These are phyloP conservation scores for Aspergillus sp. DNA, from an alignment of 2,329 filamentous ascomycete species.

Conservation along the genomic window DNA sequence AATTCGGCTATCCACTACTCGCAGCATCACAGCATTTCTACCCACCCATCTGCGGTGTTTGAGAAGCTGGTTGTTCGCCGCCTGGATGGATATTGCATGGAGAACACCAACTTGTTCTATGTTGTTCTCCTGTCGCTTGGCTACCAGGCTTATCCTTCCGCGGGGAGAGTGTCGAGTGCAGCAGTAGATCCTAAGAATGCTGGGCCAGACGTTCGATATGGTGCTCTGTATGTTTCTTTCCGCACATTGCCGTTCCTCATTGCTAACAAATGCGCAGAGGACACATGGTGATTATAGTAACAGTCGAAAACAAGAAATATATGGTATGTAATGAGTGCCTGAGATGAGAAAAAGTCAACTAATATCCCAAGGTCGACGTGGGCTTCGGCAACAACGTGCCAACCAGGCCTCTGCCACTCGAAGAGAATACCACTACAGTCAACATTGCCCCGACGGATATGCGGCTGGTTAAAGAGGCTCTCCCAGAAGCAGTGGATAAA, in stretches of 20 bases:
- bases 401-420: constrained; percentile 57
- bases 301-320: constrained; percentile 49
- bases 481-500: constrained; percentile 45
- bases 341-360: not conserved
- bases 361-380: constrained; percentile 52
- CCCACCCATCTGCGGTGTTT: constrained; percentile 52
- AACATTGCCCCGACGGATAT: constrained; percentile 57
- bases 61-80: constrained; percentile 53
- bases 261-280: constrained; percentile 27
- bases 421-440: constrained; percentile 38
- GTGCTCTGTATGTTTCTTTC: constrained; percentile 44
- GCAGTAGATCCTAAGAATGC: constrained; percentile 25
- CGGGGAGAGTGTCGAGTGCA: constrained; percentile 48
- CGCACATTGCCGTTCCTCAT: not conserved
- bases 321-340: constrained; percentile 27
- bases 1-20: constrained; percentile 59
- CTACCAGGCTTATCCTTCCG: constrained; percentile 55
- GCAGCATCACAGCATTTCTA: constrained; percentile 47
- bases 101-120: constrained; percentile 56
- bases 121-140: constrained; percentile 54
- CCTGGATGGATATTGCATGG: constrained; percentile 62
- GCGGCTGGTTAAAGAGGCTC: constrained; percentile 53
- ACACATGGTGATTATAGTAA: constrained; percentile 64
- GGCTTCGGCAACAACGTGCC: constrained; percentile 65
- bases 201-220: constrained; percentile 37